phyloP scores from a whole-genome alignment of 2,329 filamentous ascomycete genomes.

The Tricladium varicosporioides region DNA sequence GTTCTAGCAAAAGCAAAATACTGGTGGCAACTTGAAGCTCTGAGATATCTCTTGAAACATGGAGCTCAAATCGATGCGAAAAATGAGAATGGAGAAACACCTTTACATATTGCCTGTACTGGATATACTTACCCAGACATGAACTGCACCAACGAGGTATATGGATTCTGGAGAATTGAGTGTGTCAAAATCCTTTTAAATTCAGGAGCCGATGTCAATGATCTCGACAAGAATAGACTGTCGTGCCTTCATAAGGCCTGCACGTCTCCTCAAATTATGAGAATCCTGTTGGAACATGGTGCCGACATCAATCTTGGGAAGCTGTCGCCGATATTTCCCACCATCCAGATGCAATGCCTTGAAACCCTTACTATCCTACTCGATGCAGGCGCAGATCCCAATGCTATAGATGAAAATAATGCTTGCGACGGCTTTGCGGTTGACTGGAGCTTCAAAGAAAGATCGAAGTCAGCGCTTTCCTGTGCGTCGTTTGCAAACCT shows the following conservation, averaged over 20 bases:
- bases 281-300: conserved; percentile 11
- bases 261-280: conserved; percentile 18
- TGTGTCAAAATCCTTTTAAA: conserved; percentile 15
- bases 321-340: conserved; percentile 13
- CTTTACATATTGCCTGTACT: conserved; percentile 16
- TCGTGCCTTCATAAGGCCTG: conserved; percentile 18
- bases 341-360: conserved; percentile 12
- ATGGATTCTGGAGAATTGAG: conserved; percentile 8
- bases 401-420: not conserved
- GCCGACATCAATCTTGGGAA: conserved; percentile 16
- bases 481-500: conserved; percentile 14
- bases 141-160: not conserved
- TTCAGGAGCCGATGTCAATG: conserved; percentile 15
- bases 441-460: conserved; percentile 5
- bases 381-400: conserved; percentile 13
- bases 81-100: conserved; percentile 20
- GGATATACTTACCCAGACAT: conserved; percentile 6
- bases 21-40: conserved; percentile 15
- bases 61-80: conserved; percentile 13
- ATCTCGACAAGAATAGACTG: conserved; percentile 11
- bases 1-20: conserved; percentile 6
- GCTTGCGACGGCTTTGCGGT: conserved; percentile 1
- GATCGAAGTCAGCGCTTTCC: conserved; percentile 9
- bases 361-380: conserved; percentile 14
- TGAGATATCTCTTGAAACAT: conserved; percentile 12